Evolutionary conservation across 2,329 filamentous ascomycete genomes (phyloP).

Genomic region (Phialophora tarda): DNA sequence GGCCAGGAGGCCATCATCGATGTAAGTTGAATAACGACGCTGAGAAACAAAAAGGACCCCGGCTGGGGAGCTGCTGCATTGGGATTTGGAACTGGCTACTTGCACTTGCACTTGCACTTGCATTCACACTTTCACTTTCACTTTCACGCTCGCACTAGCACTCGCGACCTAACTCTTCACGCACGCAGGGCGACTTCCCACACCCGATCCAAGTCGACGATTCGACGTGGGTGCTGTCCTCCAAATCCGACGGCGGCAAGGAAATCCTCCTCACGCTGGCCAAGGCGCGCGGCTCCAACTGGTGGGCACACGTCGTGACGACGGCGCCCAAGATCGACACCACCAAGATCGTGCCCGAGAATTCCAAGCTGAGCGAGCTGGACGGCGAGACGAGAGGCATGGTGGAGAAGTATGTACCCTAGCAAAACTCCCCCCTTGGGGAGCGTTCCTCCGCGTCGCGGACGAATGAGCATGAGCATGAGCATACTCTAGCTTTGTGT

Average conservation of each 20-base stretch:
- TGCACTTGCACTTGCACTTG: neutral
- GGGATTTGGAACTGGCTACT: neutral
- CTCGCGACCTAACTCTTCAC: neutral
- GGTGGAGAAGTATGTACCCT: constrained; percentile 75
- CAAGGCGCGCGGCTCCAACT: constrained; percentile 96
- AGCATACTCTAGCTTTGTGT: neutral
- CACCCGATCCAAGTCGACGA: constrained; percentile 82
- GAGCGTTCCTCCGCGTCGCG: neutral
- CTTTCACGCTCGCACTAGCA: neutral
- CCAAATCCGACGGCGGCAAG: constrained; percentile 66
- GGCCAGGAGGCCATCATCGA: constrained; percentile 84
- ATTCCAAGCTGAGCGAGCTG: constrained; percentile 86
- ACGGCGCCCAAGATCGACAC: constrained; percentile 90
- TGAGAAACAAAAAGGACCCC: neutral
- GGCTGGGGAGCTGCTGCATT: too few species aligned
- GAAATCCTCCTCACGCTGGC: constrained; percentile 88
- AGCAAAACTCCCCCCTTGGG: too few species aligned
- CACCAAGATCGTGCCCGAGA: constrained; percentile 91
- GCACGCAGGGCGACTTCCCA: constrained; percentile 76
- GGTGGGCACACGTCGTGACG: constrained; percentile 94
- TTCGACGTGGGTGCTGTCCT: constrained; percentile 88
- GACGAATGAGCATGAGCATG: neutral
- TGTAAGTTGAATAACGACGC: constrained; percentile 55
- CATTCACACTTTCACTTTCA: too few species aligned
- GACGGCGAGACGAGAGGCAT: constrained; percentile 94